phyloP scores from a whole-genome alignment of 805 yeast species.

The Yamadazyma takamatsuzukensis region DNA sequence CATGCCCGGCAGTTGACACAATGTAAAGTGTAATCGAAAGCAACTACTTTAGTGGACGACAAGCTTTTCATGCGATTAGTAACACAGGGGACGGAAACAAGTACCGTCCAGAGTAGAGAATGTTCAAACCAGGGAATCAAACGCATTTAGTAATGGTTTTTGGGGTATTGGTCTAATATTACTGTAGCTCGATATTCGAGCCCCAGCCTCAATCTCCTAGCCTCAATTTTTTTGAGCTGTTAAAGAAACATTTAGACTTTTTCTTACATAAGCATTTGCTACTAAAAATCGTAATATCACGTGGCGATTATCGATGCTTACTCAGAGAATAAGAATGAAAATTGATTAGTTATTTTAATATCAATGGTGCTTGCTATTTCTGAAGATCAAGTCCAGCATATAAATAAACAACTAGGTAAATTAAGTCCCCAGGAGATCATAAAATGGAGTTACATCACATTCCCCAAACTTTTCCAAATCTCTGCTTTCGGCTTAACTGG shows the following conservation, averaged over 20 bases:
- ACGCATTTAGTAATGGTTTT: too few relatives aligned
- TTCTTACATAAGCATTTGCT: too few relatives aligned
- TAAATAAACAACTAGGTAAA: slow-evolving; percentile 9
- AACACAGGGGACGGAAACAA: too few relatives aligned
- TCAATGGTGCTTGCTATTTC: slow-evolving; percentile 8
- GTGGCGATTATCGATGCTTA: neutral
- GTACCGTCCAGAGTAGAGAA: too few relatives aligned
- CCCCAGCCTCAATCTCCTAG: neutral
- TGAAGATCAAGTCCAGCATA: slow-evolving; percentile 10
- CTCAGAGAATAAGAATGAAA: neutral
- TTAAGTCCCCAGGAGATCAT: slow-evolving; percentile 66
- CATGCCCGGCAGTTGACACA: too few relatives aligned
- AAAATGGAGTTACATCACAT: slow-evolving; percentile 78
- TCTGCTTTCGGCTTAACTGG: slow-evolving; percentile 97
- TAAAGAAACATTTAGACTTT: too few relatives aligned
- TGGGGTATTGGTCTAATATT: neutral
- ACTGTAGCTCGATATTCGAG: neutral
- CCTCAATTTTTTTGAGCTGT: too few relatives aligned
- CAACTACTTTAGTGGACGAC: too few relatives aligned
- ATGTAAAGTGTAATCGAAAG: too few relatives aligned
- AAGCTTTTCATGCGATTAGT: too few relatives aligned
- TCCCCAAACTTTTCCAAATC: slow-evolving; percentile 82
- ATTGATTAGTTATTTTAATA: neutral
- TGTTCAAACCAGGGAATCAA: too few relatives aligned
- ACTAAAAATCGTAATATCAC: slow-evolving; percentile 1